Percentiles rank a stretch among this genome's conserved stretches.
Evolutionary conservation across 768 basidiomycete genomes (phyloP).

Genomic region (Leccinum rimulosum): DNA sequence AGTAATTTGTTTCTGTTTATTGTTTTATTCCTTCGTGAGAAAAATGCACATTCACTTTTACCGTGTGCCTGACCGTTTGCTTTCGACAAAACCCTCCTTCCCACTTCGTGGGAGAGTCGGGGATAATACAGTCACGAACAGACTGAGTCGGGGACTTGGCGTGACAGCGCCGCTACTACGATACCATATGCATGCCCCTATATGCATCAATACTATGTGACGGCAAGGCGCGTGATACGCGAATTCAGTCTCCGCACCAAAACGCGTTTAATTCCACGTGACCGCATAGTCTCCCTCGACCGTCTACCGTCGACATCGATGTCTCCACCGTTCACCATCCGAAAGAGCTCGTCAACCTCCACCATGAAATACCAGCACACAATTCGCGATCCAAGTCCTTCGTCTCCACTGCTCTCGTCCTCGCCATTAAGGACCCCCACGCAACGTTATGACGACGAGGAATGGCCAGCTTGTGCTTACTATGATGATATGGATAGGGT

Average conservation of each 20-base stretch:
- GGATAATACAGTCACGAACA: too few species aligned
- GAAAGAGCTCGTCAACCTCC: conserved; percentile 24
- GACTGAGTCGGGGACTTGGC: too few species aligned
- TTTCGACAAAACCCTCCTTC: too few species aligned
- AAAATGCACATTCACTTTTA: too few species aligned
- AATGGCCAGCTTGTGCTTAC: conserved; percentile 6
- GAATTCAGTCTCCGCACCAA: conserved; percentile 32
- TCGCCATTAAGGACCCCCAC: conserved; percentile 17
- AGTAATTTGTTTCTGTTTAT: too few species aligned
- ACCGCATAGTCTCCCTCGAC: conserved; percentile 24
- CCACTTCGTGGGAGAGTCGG: too few species aligned
- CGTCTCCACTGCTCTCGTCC: conserved; percentile 22
- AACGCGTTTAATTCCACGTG: conserved; percentile 36
- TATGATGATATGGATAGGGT: neutral
- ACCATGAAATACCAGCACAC: neutral
- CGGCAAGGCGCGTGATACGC: conserved; percentile 16
- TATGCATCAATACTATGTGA: neutral
- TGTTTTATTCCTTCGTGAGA: too few species aligned
- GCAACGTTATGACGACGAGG: conserved; percentile 1
- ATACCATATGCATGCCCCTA: too few species aligned
- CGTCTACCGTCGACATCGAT: conserved; percentile 23
- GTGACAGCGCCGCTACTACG: too few species aligned
- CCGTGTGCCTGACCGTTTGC: too few species aligned
- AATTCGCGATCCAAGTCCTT: conserved; percentile 4
- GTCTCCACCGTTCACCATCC: conserved; percentile 25